Percentiles rank a stretch among this genome's conserved stretches.
Evolutionary conservation across 345 rosid species (phyloP).

Genomic region (Hibiscus trionum): DNA sequence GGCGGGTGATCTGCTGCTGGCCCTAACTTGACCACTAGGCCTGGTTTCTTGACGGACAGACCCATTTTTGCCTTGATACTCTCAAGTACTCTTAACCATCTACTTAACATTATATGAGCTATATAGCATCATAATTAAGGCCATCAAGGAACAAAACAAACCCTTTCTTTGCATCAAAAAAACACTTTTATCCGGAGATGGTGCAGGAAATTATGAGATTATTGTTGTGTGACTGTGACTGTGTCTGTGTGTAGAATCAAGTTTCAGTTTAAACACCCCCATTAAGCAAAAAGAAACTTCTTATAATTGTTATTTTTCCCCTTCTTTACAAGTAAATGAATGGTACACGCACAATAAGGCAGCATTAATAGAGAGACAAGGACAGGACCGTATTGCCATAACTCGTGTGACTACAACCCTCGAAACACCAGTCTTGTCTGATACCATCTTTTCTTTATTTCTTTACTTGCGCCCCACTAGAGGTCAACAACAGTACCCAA

Average conservation of each 20-base stretch:
- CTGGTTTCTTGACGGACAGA: not conserved
- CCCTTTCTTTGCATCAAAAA: not conserved
- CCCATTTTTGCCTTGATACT: not conserved
- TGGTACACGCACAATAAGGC: not conserved
- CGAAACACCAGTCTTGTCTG: too few relatives aligned
- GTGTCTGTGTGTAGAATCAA: not conserved
- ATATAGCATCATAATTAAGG: too few relatives aligned
- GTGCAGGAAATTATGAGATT: conserved; percentile 15
- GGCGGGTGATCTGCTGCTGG: not conserved
- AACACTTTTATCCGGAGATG: conserved; percentile 8
- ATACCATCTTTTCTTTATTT: too few relatives aligned
- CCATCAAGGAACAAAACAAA: not conserved
- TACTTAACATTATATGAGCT: too few relatives aligned
- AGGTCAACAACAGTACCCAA: not conserved
- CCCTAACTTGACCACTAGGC: not conserved
- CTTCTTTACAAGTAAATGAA: not conserved
- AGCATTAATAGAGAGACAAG: not conserved
- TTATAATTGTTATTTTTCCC: too few relatives aligned
- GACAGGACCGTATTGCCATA: not conserved
- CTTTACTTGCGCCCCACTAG: not conserved
- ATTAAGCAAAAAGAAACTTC: not conserved
- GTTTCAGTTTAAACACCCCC: not conserved
- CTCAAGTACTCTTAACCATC: not conserved
- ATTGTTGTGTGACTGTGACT: not conserved
- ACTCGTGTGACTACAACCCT: too few relatives aligned